Evolutionary conservation across 1,139 yeast genomes (phyloP).

Genomic region (Zygosaccharomyces sapae): DNA sequence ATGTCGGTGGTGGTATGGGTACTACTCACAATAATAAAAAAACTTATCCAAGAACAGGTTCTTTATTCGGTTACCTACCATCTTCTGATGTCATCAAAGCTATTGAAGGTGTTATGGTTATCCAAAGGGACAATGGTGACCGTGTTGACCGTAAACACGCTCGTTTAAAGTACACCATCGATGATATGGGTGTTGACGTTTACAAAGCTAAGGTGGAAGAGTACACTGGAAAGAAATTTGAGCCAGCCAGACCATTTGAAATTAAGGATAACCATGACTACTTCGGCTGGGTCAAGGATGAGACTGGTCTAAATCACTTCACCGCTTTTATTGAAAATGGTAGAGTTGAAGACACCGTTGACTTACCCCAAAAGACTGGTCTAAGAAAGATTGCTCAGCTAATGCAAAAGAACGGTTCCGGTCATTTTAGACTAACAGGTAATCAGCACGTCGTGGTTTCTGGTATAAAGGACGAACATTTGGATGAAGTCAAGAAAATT

Average conservation of each 20-base stretch:
- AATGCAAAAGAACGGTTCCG: slow-evolving; percentile 51
- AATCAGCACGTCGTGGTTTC: slow-evolving; percentile 87
- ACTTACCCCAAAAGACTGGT: slow-evolving; percentile 86
- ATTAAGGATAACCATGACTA: slow-evolving; percentile 86
- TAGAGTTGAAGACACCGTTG: slow-evolving; percentile 90
- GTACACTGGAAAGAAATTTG: slow-evolving; percentile 71
- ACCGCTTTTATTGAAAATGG: slow-evolving; percentile 96
- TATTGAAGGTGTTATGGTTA: slow-evolving; percentile 88
- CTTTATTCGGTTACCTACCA: slow-evolving; percentile 72
- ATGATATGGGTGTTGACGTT: slow-evolving; percentile 81
- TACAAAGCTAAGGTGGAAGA: slow-evolving; percentile 81
- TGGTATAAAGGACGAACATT: slow-evolving; percentile 64
- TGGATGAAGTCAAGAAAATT: slow-evolving; percentile 57
- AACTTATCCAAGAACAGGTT: slow-evolving; percentile 94
- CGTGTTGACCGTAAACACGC: slow-evolving; percentile 97
- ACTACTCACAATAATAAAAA: slow-evolving; percentile 94
- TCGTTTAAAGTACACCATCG: slow-evolving; percentile 93
- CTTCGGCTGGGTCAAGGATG: slow-evolving; percentile 94
- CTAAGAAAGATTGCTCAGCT: slow-evolving; percentile 71
- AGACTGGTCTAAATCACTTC: slow-evolving; percentile 79
- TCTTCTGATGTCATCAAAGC: slow-evolving; percentile 68
- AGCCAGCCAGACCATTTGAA: slow-evolving; percentile 63
- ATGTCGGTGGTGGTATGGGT: slow-evolving; percentile 99
- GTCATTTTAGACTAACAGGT: slow-evolving; percentile 91
- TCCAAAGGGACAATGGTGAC: slow-evolving; percentile 94